Evolutionary conservation across 768 basidiomycete species (phyloP).

Genomic region (Lentinula guzmanii): DNA sequence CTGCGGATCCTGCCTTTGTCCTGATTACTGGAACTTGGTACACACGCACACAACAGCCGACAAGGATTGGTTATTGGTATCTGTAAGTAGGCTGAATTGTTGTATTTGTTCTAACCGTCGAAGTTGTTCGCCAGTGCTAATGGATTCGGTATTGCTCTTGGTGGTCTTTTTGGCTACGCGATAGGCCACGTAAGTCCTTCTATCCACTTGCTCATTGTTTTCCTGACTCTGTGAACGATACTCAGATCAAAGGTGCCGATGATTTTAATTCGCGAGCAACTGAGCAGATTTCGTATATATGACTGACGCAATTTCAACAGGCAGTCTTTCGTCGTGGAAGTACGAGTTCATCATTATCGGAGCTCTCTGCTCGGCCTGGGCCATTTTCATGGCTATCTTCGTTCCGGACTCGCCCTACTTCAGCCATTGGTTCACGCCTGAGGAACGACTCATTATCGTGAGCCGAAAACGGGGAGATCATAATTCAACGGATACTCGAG

Average conservation of each 20-base stretch:
- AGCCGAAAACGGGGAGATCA: conserved; percentile 26
- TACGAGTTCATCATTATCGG: conserved; percentile 25
- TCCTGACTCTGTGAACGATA: not conserved
- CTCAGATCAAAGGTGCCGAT: conserved; percentile 5
- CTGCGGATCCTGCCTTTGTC: conserved; percentile 22
- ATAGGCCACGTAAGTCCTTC: conserved; percentile 13
- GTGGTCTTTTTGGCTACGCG: conserved; percentile 29
- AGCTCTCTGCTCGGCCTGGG: conserved; percentile 23
- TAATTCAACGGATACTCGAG: conserved; percentile 19
- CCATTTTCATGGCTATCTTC: conserved; percentile 21
- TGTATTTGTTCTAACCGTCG: not conserved
- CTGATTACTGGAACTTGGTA: conserved; percentile 30
- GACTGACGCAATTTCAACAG: not conserved
- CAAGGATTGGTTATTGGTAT: conserved; percentile 30
- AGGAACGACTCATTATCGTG: conserved; percentile 26
- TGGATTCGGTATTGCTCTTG: conserved; percentile 32
- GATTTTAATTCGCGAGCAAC: too few species aligned
- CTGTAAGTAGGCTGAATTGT: conserved; percentile 9
- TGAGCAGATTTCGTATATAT: not conserved
- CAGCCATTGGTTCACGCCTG: conserved; percentile 23
- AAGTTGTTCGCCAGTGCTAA: conserved; percentile 19
- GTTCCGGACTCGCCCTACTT: conserved; percentile 27
- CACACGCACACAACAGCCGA: conserved; percentile 32
- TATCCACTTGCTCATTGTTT: not conserved
- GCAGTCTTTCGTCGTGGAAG: conserved; percentile 7